Conservation (phyloP, 192 early-diverging fungal species). For the Umbelopsis ramanniana region DNA sequence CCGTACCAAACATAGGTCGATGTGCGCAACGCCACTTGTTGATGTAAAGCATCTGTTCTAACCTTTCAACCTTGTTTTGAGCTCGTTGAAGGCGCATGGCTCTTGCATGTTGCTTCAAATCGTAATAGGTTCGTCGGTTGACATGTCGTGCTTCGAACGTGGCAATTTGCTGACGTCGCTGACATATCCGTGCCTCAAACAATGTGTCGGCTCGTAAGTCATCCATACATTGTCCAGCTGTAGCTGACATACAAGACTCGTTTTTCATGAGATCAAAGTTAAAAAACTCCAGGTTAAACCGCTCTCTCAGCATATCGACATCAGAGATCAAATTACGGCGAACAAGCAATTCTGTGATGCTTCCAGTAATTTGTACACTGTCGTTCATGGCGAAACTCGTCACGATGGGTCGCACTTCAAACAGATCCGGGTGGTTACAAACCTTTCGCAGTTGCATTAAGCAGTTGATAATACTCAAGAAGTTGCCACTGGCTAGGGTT, state of each 20-base stretch:
- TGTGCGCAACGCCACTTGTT: conserved; percentile 46
- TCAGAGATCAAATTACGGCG: conserved; percentile 41
- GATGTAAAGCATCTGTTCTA: conserved; percentile 49
- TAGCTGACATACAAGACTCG: conserved; percentile 33
- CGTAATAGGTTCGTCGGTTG: conserved; percentile 42
- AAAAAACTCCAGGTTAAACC: conserved; percentile 44
- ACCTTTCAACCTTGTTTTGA: conserved; percentile 32
- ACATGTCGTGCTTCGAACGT: conserved; percentile 32
- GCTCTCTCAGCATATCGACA: conserved; percentile 35
- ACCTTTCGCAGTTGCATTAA: conserved; percentile 76
- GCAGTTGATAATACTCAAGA: conserved; percentile 76
- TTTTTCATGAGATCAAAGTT: conserved; percentile 43
- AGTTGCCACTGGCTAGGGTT: conserved; percentile 71
- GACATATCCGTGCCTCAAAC: conserved; percentile 30
- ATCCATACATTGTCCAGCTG: conserved; percentile 30
- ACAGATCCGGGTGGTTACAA: conserved; percentile 57
- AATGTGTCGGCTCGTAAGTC: conserved; percentile 29
- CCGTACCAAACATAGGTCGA: conserved; percentile 48
- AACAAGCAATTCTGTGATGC: conserved; percentile 41
- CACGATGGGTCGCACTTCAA: conserved; percentile 63
- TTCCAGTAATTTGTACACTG: conserved; percentile 37
- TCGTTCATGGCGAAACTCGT: conserved; percentile 62
- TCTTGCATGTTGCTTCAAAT: conserved; percentile 44
- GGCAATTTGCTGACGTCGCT: conserved; percentile 17
- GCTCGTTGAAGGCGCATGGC: conserved; percentile 39